phyloP scores from a whole-genome alignment of 2,329 filamentous ascomycete species.

The Pleurostoma richardsiae region DNA sequence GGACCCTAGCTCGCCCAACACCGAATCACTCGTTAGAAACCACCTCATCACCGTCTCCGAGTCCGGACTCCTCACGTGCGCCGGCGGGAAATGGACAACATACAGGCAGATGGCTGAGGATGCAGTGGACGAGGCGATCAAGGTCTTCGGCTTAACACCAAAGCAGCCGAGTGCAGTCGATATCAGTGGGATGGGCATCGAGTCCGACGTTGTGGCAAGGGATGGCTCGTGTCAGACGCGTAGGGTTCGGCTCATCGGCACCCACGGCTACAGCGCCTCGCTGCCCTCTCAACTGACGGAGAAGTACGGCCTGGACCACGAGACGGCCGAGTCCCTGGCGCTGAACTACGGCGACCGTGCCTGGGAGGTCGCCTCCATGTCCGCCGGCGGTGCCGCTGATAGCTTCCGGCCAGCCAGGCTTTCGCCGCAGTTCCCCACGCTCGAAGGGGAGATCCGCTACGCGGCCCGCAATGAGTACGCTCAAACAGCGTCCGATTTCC shows the following conservation, averaged over 20 bases:
- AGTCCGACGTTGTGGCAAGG: no score
- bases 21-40: conserved; percentile 82
- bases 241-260: conserved; percentile 73
- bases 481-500: conserved; percentile 65
- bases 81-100: conserved; percentile 89
- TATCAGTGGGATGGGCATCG: conserved; percentile 47
- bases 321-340: conserved; percentile 59
- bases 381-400: conserved; percentile 58
- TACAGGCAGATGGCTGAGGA: conserved; percentile 93
- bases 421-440: conserved; percentile 52
- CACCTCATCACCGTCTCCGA: conserved; percentile 77
- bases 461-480: conserved; percentile 69
- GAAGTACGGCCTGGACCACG: conserved; percentile 61
- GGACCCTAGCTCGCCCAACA: conserved; percentile 80
- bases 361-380: conserved; percentile 62
- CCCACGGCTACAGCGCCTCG: conserved; percentile 80
- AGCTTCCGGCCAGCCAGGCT: conserved; percentile 25
- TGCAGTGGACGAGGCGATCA: conserved; percentile 75
- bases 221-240: conserved; percentile 75
- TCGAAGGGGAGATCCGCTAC: conserved; percentile 70
- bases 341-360: conserved; percentile 64
- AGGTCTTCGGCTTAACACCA: conserved; percentile 59
- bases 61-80: conserved; percentile 77
- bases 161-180: conserved; percentile 54
- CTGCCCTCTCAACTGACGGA: conserved; percentile 75